Percentiles rank a stretch among this genome's conserved stretches.
phyloP scores from a whole-genome alignment of 2,329 filamentous ascomycete genomes.

The Cladosporium austrohemisphaericum region DNA sequence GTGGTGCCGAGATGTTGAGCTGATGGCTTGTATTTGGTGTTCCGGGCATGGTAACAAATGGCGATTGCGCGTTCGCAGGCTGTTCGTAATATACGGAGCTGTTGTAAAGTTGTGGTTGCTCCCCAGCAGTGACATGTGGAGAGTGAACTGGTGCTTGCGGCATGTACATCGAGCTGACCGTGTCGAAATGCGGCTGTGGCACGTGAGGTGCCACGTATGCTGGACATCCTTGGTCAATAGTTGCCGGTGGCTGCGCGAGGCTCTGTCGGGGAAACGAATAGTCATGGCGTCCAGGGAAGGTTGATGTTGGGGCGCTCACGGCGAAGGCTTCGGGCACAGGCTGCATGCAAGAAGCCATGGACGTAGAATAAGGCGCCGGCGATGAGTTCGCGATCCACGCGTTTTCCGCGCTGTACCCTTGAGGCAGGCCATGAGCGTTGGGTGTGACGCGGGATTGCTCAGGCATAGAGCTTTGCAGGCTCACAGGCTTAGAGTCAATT shows the following conservation, averaged over 20 bases:
- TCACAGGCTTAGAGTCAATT: too few species aligned
- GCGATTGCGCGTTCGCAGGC: neutral
- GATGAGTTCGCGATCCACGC: neutral
- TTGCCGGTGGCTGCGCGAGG: neutral
- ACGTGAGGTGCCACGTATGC: constrained; percentile 16
- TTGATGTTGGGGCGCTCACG: neutral
- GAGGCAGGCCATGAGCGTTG: too few species aligned
- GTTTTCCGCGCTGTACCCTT: too few species aligned
- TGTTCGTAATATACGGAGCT: neutral
- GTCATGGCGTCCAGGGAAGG: neutral
- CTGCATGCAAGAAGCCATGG: neutral
- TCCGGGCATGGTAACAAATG: neutral
- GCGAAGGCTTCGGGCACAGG: neutral
- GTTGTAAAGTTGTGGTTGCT: neutral
- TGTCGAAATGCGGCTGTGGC: constrained; percentile 23
- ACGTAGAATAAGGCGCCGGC: neutral
- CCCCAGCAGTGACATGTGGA: too few species aligned
- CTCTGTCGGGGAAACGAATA: neutral
- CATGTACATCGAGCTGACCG: constrained; percentile 18
- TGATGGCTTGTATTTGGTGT: neutral
- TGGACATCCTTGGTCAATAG: neutral
- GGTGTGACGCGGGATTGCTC: too few species aligned
- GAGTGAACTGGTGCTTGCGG: constrained; percentile 18
- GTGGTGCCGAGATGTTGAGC: neutral
- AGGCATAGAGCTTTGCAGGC: too few species aligned